Evolutionary conservation across 1,284 basidiomycete genomes (phyloP).

Genomic region (Tilletia indica): DNA sequence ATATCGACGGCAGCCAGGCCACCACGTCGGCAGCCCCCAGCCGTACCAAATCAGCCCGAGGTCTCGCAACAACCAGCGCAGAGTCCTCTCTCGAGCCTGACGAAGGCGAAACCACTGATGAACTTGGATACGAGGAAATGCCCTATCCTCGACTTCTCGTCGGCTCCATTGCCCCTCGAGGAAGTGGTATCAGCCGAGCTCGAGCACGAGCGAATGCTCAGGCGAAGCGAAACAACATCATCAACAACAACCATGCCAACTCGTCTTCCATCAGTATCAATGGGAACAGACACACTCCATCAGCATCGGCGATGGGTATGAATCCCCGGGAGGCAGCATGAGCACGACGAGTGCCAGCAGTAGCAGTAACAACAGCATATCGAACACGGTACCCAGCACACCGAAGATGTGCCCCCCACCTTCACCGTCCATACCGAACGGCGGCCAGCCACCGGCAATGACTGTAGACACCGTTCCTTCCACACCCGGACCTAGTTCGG

Average conservation of each 20-base stretch:
- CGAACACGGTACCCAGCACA: neutral
- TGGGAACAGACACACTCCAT: conserved; percentile 10
- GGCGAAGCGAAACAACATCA: conserved; percentile 6
- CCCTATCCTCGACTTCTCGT: conserved; percentile 52
- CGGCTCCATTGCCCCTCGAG: conserved; percentile 51
- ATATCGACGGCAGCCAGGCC: neutral
- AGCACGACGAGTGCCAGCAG: neutral
- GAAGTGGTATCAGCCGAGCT: conserved; percentile 19
- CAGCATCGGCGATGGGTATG: neutral
- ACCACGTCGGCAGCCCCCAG: too few species aligned
- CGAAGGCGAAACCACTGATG: conserved; percentile 55
- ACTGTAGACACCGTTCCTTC: neutral
- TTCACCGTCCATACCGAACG: neutral
- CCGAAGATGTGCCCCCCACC: neutral
- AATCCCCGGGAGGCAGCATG: neutral
- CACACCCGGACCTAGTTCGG: conserved; percentile 25
- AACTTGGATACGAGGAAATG: conserved; percentile 54
- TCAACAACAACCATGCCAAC: conserved; percentile 5
- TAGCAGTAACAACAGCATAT: conserved; percentile 11
- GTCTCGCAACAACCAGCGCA: conserved; percentile 1
- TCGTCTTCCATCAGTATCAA: neutral
- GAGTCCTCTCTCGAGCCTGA: conserved; percentile 27
- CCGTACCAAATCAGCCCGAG: neutral
- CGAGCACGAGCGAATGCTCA: conserved; percentile 6
- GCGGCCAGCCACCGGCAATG: neutral